phyloP scores from a whole-genome alignment of 441 rosid genomes.

The Kokia cookei region DNA sequence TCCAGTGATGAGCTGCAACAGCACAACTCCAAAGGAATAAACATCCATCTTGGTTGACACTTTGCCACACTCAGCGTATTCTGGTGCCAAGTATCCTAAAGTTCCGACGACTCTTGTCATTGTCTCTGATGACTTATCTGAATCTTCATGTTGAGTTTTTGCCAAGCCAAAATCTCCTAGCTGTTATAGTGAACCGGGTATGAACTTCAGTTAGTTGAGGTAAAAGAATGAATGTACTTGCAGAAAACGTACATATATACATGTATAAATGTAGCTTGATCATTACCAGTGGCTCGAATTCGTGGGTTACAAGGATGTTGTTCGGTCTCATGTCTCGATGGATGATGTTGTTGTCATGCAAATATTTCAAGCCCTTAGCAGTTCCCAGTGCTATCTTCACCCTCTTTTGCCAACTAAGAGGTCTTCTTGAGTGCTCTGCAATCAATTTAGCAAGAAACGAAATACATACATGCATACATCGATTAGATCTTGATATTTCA shows the following conservation, averaged over 20 bases:
- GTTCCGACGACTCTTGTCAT: conserved; percentile 23
- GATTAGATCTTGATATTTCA: not conserved
- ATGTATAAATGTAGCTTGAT: not conserved
- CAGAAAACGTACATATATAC: not conserved
- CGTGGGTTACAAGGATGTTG: conserved; percentile 48
- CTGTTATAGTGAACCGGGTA: conserved; percentile 10
- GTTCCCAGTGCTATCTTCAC: conserved; percentile 32
- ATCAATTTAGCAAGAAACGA: conserved; percentile 4
- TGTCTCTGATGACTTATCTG: conserved; percentile 21
- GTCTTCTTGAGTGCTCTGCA: conserved; percentile 22
- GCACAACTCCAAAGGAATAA: conserved; percentile 44
- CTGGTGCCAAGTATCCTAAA: conserved; percentile 39
- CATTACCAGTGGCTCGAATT: conserved; percentile 44
- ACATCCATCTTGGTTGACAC: conserved; percentile 45
- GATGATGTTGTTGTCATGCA: conserved; percentile 37
- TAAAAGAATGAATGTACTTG: not conserved
- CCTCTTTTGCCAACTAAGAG: conserved; percentile 32
- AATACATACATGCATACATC: no score
- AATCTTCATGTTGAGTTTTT: conserved; percentile 6
- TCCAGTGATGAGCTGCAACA: conserved; percentile 42
- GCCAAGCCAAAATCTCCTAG: conserved; percentile 47
- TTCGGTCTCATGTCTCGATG: conserved; percentile 57
- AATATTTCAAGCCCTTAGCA: conserved; percentile 30
- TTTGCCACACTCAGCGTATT: conserved; percentile 27
- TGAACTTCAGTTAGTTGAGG: not conserved